phyloP scores from a whole-genome alignment of 306 rosid species.

The Sophora flavescens region DNA sequence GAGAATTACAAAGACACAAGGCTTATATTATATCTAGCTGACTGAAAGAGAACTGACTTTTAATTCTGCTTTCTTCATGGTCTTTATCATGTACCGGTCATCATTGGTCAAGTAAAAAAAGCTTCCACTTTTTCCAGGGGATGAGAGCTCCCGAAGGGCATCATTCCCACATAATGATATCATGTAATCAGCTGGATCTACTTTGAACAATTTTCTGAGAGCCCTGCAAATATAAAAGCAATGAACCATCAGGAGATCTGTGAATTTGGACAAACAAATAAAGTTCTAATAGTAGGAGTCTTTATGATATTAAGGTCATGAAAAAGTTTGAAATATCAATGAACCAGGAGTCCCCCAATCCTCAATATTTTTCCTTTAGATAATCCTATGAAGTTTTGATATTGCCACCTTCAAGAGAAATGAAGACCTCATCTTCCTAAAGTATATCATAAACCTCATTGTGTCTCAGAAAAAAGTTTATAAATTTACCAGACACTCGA shows the following conservation, averaged over 20 bases:
- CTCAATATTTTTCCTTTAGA: background rate
- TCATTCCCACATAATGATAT: slow-evolving; percentile 93
- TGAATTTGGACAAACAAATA: slow-evolving; percentile 9
- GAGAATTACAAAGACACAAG: slow-evolving; percentile 37
- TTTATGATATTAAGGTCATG: background rate
- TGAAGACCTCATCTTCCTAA: background rate
- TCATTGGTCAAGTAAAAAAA: slow-evolving; percentile 95
- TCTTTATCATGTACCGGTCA: slow-evolving; percentile 98
- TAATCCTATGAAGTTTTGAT: background rate
- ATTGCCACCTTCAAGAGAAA: slow-evolving; percentile 1
- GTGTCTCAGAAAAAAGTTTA: slow-evolving; percentile 16
- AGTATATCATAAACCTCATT: slow-evolving; percentile 25
- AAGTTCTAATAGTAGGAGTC: slow-evolving; percentile 1
- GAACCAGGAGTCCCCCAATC: background rate
- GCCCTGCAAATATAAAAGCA: slow-evolving; percentile 67
- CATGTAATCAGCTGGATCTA: slow-evolving; percentile 99
- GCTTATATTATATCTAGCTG: slow-evolving; percentile 29
- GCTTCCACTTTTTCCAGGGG: slow-evolving; percentile 99
- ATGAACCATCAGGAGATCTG: slow-evolving; percentile 32
- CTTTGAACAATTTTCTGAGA: slow-evolving; percentile 93
- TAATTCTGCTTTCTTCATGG: slow-evolving; percentile 93
- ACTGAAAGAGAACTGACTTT: slow-evolving; percentile 69
- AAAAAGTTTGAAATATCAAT: slow-evolving; percentile 24
- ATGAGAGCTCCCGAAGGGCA: slow-evolving; percentile 96
- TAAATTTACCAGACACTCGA: slow-evolving; percentile 33